Evolutionary conservation across 2,329 filamentous ascomycete species (phyloP), one percentile per base, ranked within the genome.

Genomic region (Pseudogymnoascus sp.): DNA sequence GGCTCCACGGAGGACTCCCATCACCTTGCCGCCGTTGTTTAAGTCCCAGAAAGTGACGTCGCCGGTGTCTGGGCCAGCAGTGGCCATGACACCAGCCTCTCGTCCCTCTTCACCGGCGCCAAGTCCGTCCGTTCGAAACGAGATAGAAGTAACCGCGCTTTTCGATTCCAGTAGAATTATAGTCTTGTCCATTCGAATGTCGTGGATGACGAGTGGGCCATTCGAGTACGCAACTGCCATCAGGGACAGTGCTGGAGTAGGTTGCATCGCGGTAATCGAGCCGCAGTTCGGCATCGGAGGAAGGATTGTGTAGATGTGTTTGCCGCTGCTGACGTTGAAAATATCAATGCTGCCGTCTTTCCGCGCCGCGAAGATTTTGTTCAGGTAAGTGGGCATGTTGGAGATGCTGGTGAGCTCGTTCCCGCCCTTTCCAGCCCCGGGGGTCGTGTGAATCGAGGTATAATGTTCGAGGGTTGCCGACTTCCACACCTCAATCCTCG

Each of bases 1-100:
- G 0, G 93, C 95, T 63, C 91, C 90, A 68, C 93, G 86, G 37
- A 99, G 80, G 11, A 96, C 85, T 59, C 95, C 93, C 77, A 90
- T 90, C 63, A 96, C 87, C 69, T 91, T 86, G 4, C 92, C 92
- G 14, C 92, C 92, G 38, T 89, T 83, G 73, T 97, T 97, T 63
- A 99, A 80, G 74, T 99, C 95, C 95, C 95, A 99, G 67, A 99
- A 88, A 0, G 91, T 96, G 50, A 99, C 84, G 74, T 99, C 95
- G 35, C 95, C 93, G 65, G 84, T 93, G 3, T 84, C 81, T 26
- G 81, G 80, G 21, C 90, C 92, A 7, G 91, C 86, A 0, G 95
- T 97, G 6, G 93, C 93, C 92, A 99, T 96, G 62, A 97, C 91
- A 62, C 95, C 95, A 37, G 92, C 85, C 69, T 88, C 86, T 62